These are phyloP conservation scores for Oryza coarctata DNA, from an alignment of 176 grass and related monocot species.

Conservation along the genomic window DNA sequence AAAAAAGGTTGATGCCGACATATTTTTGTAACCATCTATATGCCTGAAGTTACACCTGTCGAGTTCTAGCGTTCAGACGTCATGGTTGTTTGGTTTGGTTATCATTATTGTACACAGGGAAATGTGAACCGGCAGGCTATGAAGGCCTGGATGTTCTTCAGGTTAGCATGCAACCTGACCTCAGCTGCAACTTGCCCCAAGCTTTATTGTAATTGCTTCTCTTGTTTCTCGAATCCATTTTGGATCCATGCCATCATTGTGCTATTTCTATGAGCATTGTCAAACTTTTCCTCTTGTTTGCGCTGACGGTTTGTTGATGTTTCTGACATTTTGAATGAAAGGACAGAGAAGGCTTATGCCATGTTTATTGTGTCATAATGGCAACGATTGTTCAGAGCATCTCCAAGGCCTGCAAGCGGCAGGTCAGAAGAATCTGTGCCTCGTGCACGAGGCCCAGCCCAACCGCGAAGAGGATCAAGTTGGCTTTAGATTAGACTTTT, in stretches of 20 bases:
- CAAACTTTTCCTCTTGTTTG: background rate
- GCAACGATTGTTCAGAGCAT: slow-evolving; percentile 33
- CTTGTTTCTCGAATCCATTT: background rate
- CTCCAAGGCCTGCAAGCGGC: slow-evolving; percentile 15
- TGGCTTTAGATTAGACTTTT: slow-evolving; percentile 15
- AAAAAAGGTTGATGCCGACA: background rate
- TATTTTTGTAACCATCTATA: background rate
- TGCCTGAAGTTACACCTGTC: background rate
- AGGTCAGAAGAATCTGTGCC: background rate
- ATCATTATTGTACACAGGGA: background rate
- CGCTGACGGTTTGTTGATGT: background rate
- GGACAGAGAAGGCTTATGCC: background rate
- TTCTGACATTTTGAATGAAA: background rate
- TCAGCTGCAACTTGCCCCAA: slow-evolving; percentile 7
- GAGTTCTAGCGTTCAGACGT: background rate
- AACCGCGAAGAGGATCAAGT: slow-evolving; percentile 9
- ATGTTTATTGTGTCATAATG: background rate
- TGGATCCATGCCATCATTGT: slow-evolving; percentile 16
- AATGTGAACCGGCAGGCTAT: background rate
- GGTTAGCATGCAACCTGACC: slow-evolving; percentile 27
- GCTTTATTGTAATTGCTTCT: background rate
- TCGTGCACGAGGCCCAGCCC: background rate
- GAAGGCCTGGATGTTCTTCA: background rate
- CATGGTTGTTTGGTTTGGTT: background rate
- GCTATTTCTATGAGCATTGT: slow-evolving; percentile 5